Base-by-base conservation (phyloP, 306 rosid genomes). In the Cucumis melo region DNA sequence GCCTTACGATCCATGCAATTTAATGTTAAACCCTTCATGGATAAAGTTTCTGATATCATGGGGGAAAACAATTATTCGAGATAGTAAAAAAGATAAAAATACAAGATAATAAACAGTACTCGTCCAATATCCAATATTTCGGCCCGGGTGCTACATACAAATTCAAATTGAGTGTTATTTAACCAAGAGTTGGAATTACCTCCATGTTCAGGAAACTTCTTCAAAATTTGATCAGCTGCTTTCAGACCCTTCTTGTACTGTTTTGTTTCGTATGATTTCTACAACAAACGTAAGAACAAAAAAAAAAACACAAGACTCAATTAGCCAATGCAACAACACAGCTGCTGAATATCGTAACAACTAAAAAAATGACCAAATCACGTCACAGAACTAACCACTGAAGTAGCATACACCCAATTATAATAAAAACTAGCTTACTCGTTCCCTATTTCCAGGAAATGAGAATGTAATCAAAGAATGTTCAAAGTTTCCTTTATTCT, bases 1-100 rank as follows among this genome's bases (percentile, higher is more conserved):
- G 96, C 78, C 81, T 94, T 94, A 73, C 98, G 98, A 82, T 91
- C 98, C 98, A 94, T 87, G 90, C 98, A 91, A 86, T 91, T 94
- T 87, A 91, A 81, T 19, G 98, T 94, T 77, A 94, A 86, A 56
- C 98, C 98, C 93, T 94, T 94, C 98, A 94, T 94, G 23, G 98
- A 90, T 83, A 94, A 85, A 74, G 98, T 94, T 90, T 94, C 98
- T 94, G 87, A 24, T 19, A 61, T 6, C 44, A 21, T 3, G 78
- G 19, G 50, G 46, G 13, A 62, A 56, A 16, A 51, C 21, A 74
- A 14, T 20, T 12, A 50, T 19, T 36, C 53, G 53, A 41, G 57
- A 38, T 38, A 48, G 54, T 44, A 17, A 54, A 15, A 21, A 7
- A 3, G 34, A 2, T 1, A 21, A 39, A 21, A 66, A 68, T 10